phyloP scores from a whole-genome alignment of 2,329 filamentous ascomycete genomes.

The Aureobasidium sp. region DNA sequence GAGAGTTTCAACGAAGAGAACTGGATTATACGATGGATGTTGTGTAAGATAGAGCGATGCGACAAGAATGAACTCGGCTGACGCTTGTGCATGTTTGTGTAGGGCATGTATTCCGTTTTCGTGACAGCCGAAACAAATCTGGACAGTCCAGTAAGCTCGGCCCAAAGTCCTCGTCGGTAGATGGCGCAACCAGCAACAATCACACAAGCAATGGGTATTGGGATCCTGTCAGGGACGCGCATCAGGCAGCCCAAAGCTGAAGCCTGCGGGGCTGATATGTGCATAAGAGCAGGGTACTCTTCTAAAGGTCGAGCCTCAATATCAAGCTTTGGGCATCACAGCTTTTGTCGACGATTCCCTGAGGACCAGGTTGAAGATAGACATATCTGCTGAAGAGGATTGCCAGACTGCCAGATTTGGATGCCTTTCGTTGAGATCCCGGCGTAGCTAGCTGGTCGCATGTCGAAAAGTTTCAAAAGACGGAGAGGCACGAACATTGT shows the following conservation, averaged over 20 bases:
- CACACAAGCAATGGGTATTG: constrained; percentile 22
- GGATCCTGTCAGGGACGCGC: constrained; percentile 25
- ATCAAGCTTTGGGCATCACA: neutral
- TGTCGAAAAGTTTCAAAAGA: neutral
- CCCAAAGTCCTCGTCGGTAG: neutral
- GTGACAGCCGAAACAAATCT: constrained; percentile 30
- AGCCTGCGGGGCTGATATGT: neutral
- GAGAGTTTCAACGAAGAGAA: constrained; percentile 39
- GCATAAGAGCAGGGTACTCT: neutral
- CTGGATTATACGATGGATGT: constrained; percentile 46
- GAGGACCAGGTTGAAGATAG: neutral
- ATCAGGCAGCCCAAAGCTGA: constrained; percentile 3
- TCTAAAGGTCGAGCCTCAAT: neutral
- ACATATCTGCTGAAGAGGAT: too few species aligned
- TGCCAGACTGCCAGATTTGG: neutral
- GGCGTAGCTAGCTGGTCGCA: neutral
- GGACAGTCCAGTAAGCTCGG: neutral
- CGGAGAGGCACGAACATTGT: neutral
- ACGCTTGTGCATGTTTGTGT: neutral
- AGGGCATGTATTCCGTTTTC: constrained; percentile 43
- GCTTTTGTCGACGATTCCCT: neutral
- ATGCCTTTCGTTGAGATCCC: neutral
- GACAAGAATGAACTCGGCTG: neutral
- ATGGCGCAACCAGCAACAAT: neutral
- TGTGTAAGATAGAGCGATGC: constrained; percentile 28